These are phyloP conservation scores for Hypoxylon fragiforme DNA, from an alignment of 495 filamentous ascomycete genomes.

Conservation along the genomic window DNA sequence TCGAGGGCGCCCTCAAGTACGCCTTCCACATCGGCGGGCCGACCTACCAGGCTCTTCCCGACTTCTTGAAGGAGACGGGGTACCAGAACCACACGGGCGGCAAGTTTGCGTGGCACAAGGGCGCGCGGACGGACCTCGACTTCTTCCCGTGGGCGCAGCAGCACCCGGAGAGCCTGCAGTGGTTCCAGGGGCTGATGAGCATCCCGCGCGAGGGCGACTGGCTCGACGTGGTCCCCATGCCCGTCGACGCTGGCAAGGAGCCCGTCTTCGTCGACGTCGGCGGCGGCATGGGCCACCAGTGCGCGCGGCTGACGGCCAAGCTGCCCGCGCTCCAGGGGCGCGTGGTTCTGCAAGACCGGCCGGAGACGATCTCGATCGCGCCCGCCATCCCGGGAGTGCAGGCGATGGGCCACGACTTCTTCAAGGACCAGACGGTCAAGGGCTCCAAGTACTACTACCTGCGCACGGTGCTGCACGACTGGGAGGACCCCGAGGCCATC, in stretches of 20 bases:
- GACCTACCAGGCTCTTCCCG: neutral
- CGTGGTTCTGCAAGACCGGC: neutral
- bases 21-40: neutral
- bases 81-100: neutral
- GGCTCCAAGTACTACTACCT: neutral
- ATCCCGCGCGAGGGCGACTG: neutral
- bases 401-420: neutral
- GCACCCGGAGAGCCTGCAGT: neutral
- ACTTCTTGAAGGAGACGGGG: neutral
- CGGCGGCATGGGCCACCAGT: neutral
- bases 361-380: neutral
- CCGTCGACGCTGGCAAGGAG: neutral
- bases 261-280: constrained; percentile 1
- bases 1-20: neutral
- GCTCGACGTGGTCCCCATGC: neutral
- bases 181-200: neutral
- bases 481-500: neutral
- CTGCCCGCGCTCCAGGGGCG: neutral
- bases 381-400: neutral
- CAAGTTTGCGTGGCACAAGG: constrained; percentile 1
- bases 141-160: constrained; percentile 1
- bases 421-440: neutral
- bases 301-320: neutral
- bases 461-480: neutral
- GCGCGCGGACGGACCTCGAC: neutral